A percentile compares a stretch with the other conserved stretches of the same genome.
phyloP scores from a whole-genome alignment of 768 basidiomycete genomes.

The Amanita jacksonii region DNA sequence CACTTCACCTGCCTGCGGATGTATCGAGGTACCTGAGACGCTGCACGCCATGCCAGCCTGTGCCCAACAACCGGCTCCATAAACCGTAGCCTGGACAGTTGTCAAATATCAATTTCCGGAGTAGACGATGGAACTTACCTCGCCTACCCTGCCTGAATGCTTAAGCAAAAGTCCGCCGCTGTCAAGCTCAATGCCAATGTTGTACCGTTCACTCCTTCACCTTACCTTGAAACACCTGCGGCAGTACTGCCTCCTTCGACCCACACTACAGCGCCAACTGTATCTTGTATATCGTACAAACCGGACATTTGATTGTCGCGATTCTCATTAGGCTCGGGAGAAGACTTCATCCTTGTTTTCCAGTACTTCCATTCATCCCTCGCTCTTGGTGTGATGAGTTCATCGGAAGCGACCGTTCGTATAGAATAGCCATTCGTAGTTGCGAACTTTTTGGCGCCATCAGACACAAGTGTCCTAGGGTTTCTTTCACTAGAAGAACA shows the following conservation, averaged over 20 bases:
- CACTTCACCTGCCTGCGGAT: neutral
- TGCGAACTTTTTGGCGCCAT: slow-evolving; percentile 52
- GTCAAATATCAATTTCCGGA: neutral
- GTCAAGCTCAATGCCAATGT: neutral
- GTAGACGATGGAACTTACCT: slow-evolving; percentile 31
- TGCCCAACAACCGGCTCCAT: slow-evolving; percentile 75
- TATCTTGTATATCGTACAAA: slow-evolving; percentile 51
- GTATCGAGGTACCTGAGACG: slow-evolving; percentile 42
- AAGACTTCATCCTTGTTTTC: slow-evolving; percentile 33
- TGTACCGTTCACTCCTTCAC: neutral
- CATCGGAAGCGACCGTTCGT: slow-evolving; percentile 19
- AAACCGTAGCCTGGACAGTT: slow-evolving; percentile 50
- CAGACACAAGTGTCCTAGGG: slow-evolving; percentile 47
- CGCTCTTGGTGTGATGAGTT: slow-evolving; percentile 42
- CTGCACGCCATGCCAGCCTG: slow-evolving; percentile 55
- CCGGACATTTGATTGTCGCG: slow-evolving; percentile 5
- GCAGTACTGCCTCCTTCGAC: slow-evolving; percentile 36
- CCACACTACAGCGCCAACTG: slow-evolving; percentile 70
- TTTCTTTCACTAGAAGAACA: slow-evolving; percentile 1
- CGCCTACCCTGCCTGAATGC: slow-evolving; percentile 62
- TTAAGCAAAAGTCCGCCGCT: slow-evolving; percentile 81
- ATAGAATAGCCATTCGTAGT: slow-evolving; percentile 23
- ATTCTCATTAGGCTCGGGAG: neutral
- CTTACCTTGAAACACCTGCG: slow-evolving; percentile 72
- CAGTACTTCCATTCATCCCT: slow-evolving; percentile 50